Conservation (phyloP, 2,329 filamentous ascomycete species). For the Alternaria gaisen region DNA sequence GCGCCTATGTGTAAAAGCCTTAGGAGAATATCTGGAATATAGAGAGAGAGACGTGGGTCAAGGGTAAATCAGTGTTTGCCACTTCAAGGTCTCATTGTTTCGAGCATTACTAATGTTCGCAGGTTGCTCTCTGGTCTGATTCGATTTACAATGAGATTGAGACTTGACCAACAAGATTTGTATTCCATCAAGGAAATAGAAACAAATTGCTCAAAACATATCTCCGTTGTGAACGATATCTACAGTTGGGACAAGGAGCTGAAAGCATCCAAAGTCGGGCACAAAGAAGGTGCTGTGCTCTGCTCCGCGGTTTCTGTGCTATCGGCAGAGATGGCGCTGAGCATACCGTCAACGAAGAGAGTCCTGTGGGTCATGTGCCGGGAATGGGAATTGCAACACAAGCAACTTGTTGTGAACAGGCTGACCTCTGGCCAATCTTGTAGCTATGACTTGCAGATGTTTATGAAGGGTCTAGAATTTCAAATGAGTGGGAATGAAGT, state of each 20-base stretch:
- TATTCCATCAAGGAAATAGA: slow-evolving; percentile 37
- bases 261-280: slow-evolving; percentile 15
- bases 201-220: slow-evolving; percentile 49
- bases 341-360: slow-evolving; percentile 33
- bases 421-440: slow-evolving; percentile 1
- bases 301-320: slow-evolving; percentile 47
- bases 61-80: slow-evolving; percentile 21
- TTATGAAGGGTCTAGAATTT: slow-evolving; percentile 48
- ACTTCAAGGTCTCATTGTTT: neutral
- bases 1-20: slow-evolving; percentile 23
- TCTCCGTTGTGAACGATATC: slow-evolving; percentile 56
- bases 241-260: slow-evolving; percentile 55
- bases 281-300: slow-evolving; percentile 40
- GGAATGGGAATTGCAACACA: slow-evolving; percentile 46
- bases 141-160: neutral
- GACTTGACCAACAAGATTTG: slow-evolving; percentile 32
- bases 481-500: slow-evolving; percentile 49
- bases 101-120: neutral
- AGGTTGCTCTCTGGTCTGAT: neutral
- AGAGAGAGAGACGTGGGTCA: neutral
- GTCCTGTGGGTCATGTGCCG: slow-evolving; percentile 43
- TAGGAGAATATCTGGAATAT: slow-evolving; percentile 22
- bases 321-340: slow-evolving; percentile 34
- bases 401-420: slow-evolving; percentile 13
- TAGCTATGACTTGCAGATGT: slow-evolving; percentile 16